Evolutionary conservation across 1,284 basidiomycete species (phyloP), one percentile per base, ranked within the genome.

Genomic region (Cryptococcus sp.): DNA sequence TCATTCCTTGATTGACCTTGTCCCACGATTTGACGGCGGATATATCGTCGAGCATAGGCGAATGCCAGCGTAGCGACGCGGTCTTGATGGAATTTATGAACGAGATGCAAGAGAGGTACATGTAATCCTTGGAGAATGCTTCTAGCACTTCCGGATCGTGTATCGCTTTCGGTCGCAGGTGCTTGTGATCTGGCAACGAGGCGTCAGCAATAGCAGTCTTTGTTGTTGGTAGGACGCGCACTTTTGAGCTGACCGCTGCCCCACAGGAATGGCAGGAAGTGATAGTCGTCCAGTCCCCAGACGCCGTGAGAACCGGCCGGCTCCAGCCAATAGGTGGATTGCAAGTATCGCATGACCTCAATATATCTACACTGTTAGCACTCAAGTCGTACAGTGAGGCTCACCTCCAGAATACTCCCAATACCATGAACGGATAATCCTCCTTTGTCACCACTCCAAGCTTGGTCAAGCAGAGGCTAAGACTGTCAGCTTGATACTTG

Each of bases 11-110:
- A 76, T 99, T 97, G 63, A 98, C 93, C 76, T 98, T 98, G 71
- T 89, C 87, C 94, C 94, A 98, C 1, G 91, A 90, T 79, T 94
- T 96, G 54, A 96, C 95, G 4, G 88, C 92, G 0, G 93, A 95
- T 60, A 99, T 99, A 74, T 98, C 95, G 73, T 98, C 93, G 13
- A 99, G 84, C 95, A 99, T 99, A 0, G 95, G 96, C 0, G 93
- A 97, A 79, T 99, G 96, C 96, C 95, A 99, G 50, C 94, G 84
- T 3, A 99, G 81, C 0, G 92, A 93, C 0, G 93, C 93, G 0
- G 93, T 94, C 78, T 99, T 98, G 70, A 96, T 91, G 17, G 91
- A 93, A 77, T 98, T 98, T 80, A 98, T 98, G 76, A 97, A 98
- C 52, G 86, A 83, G 69, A 99, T 95, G 78, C 94, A 98, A 0